phyloP scores from a whole-genome alignment of 148 eudicot species.

The Camellia lanceoleosa region DNA sequence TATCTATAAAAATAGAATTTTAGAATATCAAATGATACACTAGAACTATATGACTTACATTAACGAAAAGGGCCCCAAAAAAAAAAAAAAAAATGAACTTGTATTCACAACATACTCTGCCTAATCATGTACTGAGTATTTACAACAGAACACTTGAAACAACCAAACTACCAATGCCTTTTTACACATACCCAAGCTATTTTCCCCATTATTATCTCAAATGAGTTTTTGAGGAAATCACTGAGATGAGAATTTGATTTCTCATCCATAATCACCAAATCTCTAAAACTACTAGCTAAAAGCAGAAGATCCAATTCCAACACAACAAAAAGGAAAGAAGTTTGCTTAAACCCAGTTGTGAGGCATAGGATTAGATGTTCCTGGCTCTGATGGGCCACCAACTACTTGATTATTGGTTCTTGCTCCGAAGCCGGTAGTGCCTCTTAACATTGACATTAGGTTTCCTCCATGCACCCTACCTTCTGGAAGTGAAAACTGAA shows the following conservation, averaged over 20 bases:
- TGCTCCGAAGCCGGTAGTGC: constrained; percentile 10
- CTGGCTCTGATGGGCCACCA: constrained; percentile 18
- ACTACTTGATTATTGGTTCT: constrained; percentile 7
- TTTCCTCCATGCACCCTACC: constrained; percentile 77
- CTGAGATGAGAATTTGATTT: constrained; percentile 4
- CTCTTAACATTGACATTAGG: constrained; percentile 61
- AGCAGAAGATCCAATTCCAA: not conserved
- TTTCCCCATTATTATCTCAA: not conserved
- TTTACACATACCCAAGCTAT: not conserved
- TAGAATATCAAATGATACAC: not conserved
- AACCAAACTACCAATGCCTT: not conserved
- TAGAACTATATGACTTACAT: not conserved
- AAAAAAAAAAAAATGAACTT: not conserved
- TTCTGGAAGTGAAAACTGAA: constrained; percentile 44
- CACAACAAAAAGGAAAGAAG: not conserved
- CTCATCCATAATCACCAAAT: constrained; percentile 4
- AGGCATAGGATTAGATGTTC: constrained; percentile 13
- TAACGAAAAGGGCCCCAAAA: too few species aligned
- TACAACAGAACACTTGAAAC: not conserved
- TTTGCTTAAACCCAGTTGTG: constrained; percentile 26
- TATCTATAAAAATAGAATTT: too few species aligned
- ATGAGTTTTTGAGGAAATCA: constrained; percentile 3
- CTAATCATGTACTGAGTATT: constrained; percentile 1
- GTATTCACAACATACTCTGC: not conserved
- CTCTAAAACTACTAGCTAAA: not conserved